These are phyloP conservation scores for Paecilomyces fulvus DNA, from an alignment of 2,329 filamentous ascomycete species.

Conservation along the genomic window DNA sequence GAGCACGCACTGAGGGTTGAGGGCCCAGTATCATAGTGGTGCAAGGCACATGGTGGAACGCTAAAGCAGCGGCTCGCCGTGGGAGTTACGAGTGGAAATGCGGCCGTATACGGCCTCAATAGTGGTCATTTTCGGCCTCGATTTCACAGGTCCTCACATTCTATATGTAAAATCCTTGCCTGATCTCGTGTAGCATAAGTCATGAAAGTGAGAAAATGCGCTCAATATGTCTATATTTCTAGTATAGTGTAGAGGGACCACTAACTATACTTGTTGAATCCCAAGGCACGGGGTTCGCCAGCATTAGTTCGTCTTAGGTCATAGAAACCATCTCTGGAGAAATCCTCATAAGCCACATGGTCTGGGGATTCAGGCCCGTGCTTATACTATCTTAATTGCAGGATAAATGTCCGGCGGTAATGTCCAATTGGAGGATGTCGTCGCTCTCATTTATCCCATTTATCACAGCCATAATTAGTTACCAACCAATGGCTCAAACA, in stretches of 20 bases:
- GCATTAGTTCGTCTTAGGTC: neutral
- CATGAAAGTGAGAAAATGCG: too few species aligned
- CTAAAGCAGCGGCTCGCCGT: too few species aligned
- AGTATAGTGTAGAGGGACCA: too few species aligned
- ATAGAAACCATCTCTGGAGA: neutral
- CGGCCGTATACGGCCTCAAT: constrained; percentile 3
- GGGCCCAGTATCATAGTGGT: too few species aligned
- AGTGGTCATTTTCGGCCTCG: constrained; percentile 1
- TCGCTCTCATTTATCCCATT: neutral
- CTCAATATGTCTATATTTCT: too few species aligned
- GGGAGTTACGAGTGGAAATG: constrained; percentile 3
- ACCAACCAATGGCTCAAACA: neutral
- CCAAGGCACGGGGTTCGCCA: neutral
- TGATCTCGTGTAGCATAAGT: too few species aligned
- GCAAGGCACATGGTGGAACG: too few species aligned
- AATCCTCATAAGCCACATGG: neutral
- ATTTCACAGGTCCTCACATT: constrained; percentile 4
- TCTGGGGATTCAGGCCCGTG: neutral
- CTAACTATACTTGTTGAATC: too few species aligned
- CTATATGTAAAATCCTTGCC: constrained; percentile 2
- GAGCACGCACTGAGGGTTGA: too few species aligned
- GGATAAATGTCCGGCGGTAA: neutral
- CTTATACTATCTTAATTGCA: neutral
- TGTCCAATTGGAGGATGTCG: neutral
- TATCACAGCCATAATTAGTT: neutral